Percentiles rank a stretch among this genome's conserved stretches.
Conservation (phyloP, 345 rosid genomes). For the Physaria fendleri region DNA sequence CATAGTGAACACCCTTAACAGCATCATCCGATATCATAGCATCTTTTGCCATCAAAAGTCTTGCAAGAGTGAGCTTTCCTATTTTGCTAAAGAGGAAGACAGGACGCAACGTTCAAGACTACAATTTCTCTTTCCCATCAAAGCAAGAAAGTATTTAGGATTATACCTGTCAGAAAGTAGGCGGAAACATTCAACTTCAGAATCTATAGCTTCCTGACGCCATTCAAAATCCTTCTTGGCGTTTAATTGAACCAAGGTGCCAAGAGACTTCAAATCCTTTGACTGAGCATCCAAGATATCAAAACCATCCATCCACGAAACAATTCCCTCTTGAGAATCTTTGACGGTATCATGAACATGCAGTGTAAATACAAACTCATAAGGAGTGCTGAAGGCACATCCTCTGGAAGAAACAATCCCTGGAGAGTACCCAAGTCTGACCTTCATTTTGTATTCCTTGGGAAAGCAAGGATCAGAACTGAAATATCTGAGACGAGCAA, state of each 20-base stretch:
- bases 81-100: slow-evolving; percentile 67
- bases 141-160: slow-evolving; percentile 2
- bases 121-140: background rate
- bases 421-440: slow-evolving; percentile 52
- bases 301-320: slow-evolving; percentile 65
- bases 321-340: slow-evolving; percentile 25
- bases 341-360: slow-evolving; percentile 30
- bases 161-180: slow-evolving; percentile 60
- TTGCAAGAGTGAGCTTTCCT: slow-evolving; percentile 88
- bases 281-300: slow-evolving; percentile 32
- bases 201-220: slow-evolving; percentile 32
- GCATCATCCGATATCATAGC: slow-evolving; percentile 28
- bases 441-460: slow-evolving; percentile 38
- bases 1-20: slow-evolving; percentile 36
- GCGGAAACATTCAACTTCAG: slow-evolving; percentile 50
- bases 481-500: slow-evolving; percentile 39
- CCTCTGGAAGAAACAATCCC: slow-evolving; percentile 70
- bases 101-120: background rate
- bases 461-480: slow-evolving; percentile 20
- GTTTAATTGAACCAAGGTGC: slow-evolving; percentile 29
- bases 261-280: slow-evolving; percentile 29
- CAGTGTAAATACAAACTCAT: slow-evolving; percentile 41
- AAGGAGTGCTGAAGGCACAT: slow-evolving; percentile 35
- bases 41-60: slow-evolving; percentile 69
- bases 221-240: slow-evolving; percentile 57